Evolutionary conservation across 2,329 filamentous ascomycete species (phyloP).

Genomic region (Diaporthe sp.): DNA sequence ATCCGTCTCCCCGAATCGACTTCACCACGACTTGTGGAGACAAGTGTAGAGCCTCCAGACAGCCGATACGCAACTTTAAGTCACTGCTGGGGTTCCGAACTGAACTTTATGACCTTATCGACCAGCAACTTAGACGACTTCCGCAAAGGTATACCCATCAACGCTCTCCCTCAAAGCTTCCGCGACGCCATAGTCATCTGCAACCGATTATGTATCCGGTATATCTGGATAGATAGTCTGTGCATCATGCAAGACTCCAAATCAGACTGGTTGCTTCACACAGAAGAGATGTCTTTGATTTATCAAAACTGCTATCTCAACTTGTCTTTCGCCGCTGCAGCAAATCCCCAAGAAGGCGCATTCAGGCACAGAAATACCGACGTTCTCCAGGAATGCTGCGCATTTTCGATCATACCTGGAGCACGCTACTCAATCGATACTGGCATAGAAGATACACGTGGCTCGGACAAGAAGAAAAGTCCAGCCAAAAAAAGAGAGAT

Average conservation of each 20-base stretch:
- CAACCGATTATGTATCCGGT: neutral
- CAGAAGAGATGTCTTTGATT: conserved; percentile 1
- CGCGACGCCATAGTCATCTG: conserved; percentile 1
- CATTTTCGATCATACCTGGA: neutral
- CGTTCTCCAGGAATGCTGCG: conserved; percentile 17
- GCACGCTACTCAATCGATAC: neutral
- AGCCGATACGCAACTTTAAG: conserved; percentile 9
- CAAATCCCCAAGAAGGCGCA: neutral
- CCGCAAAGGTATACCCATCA: neutral
- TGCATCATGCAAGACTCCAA: conserved; percentile 21
- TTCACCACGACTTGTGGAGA: neutral
- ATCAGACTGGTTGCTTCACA: conserved; percentile 16
- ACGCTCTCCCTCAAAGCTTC: conserved; percentile 13
- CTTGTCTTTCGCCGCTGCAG: neutral
- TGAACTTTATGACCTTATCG: neutral
- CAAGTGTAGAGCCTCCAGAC: neutral
- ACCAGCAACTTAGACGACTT: neutral
- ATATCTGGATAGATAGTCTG: conserved; percentile 28
- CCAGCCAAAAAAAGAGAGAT: neutral
- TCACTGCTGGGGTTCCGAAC: conserved; percentile 20
- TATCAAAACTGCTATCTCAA: conserved; percentile 23
- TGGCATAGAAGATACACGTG: neutral
- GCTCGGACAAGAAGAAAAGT: neutral
- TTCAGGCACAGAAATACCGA: conserved; percentile 11
- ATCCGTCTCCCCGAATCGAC: neutral